A percentile compares a stretch with the other conserved stretches of the same genome.
Evolutionary conservation across 768 basidiomycete genomes (phyloP).

Genomic region (Xerocomellus dryophilus): DNA sequence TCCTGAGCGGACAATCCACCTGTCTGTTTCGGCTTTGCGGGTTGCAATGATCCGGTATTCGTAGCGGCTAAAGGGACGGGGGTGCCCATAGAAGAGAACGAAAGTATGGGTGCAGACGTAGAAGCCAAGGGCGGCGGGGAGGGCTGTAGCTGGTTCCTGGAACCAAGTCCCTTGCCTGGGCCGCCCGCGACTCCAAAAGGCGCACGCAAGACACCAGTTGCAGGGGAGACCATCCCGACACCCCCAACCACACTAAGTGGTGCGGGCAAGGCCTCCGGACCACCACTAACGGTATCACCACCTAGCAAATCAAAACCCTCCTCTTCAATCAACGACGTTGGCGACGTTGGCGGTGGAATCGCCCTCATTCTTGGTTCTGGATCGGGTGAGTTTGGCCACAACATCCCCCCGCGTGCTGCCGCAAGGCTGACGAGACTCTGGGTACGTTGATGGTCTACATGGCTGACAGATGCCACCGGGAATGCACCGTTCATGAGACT

Average conservation of each 20-base stretch:
- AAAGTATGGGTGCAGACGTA: conserved; percentile 18
- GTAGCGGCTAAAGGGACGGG: conserved; percentile 11
- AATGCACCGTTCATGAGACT: conserved; percentile 13
- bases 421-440: conserved; percentile 55
- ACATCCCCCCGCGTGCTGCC: conserved; percentile 41
- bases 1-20: conserved; percentile 79
- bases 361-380: conserved; percentile 23
- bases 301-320: conserved; percentile 21
- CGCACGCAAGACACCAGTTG: neutral
- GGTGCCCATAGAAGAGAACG: conserved; percentile 11
- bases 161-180: conserved; percentile 3
- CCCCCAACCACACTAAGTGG: neutral
- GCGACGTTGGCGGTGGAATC: conserved; percentile 28
- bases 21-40: conserved; percentile 25
- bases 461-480: conserved; percentile 26
- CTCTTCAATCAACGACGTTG: neutral
- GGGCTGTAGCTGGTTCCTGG: conserved; percentile 13
- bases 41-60: conserved; percentile 5
- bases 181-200: conserved; percentile 2
- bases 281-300: neutral
- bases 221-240: neutral
- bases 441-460: conserved; percentile 54
- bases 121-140: conserved; percentile 15
- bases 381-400: conserved; percentile 37
- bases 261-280: neutral